Percentiles rank a stretch among this genome's conserved stretches.
Evolutionary conservation across 192 early-diverging fungal species (phyloP).

Genomic region (Coemansia sp.): DNA sequence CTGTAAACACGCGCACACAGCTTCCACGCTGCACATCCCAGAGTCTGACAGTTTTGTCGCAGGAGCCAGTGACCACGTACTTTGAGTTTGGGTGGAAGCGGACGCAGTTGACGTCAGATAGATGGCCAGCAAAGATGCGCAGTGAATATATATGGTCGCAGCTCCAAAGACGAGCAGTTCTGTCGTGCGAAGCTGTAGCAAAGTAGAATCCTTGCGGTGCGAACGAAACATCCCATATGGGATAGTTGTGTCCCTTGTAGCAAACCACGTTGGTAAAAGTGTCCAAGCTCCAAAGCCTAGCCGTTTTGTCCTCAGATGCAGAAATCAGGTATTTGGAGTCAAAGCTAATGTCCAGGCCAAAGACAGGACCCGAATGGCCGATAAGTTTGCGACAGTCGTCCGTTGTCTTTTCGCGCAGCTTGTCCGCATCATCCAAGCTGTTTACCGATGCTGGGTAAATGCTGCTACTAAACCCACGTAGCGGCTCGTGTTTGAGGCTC

Average conservation of each 20-base stretch:
- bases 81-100: constrained; percentile 97
- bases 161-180: constrained; percentile 94
- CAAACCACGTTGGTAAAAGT: constrained; percentile 89
- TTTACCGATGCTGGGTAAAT: constrained; percentile 61
- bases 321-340: constrained; percentile 87
- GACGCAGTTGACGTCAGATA: constrained; percentile 94
- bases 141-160: constrained; percentile 95
- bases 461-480: constrained; percentile 64
- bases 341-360: constrained; percentile 80
- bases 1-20: constrained; percentile 87
- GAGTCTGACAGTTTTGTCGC: constrained; percentile 82
- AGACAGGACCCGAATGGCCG: constrained; percentile 92
- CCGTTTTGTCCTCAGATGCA: constrained; percentile 89
- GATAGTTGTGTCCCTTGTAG: constrained; percentile 96
- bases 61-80: constrained; percentile 90
- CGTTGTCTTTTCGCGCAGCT: constrained; percentile 61
- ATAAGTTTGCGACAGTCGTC: constrained; percentile 67
- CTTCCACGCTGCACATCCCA: constrained; percentile 93
- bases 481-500: constrained; percentile 79
- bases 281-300: constrained; percentile 93
- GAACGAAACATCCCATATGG: constrained; percentile 95
- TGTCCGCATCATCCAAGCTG: constrained; percentile 61
- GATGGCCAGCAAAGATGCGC: constrained; percentile 96
- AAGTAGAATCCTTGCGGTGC: constrained; percentile 93
- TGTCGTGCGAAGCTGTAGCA: constrained; percentile 93